Evolutionary conservation across 2,329 filamentous ascomycete species (phyloP).

Genomic region (Scytalidium lignicola): DNA sequence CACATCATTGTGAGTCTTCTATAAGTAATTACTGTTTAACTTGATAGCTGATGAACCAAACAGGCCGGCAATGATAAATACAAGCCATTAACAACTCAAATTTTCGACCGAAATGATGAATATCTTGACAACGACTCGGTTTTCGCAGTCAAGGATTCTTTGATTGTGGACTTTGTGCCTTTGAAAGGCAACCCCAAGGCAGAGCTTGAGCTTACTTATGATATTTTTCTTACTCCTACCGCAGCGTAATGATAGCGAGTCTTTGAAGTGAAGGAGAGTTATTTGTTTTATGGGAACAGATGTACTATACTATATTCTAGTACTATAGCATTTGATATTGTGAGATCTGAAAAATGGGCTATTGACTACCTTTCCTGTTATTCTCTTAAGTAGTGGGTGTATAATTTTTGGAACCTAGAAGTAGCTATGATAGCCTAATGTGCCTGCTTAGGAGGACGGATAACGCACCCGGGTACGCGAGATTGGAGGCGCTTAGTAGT

Average conservation of each 20-base stretch:
- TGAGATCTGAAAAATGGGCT: too few relatives aligned
- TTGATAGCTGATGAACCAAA: too few relatives aligned
- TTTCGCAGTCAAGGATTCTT: conserved; percentile 49
- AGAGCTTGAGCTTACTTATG: conserved; percentile 27
- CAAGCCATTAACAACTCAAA: conserved; percentile 68
- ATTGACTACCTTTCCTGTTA: too few relatives aligned
- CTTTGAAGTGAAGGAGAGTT: not conserved
- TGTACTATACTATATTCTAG: too few relatives aligned
- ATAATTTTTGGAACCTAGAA: too few relatives aligned
- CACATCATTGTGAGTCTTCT: conserved; percentile 47
- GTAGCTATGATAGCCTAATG: too few relatives aligned
- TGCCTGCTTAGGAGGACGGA: too few relatives aligned
- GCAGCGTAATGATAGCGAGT: not conserved
- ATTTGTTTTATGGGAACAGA: too few relatives aligned
- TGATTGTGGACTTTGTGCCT: conserved; percentile 46
- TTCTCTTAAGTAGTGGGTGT: too few relatives aligned
- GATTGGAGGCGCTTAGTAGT: too few relatives aligned
- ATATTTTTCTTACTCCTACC: conserved; percentile 15
- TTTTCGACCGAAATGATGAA: conserved; percentile 65
- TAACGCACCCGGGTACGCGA: too few relatives aligned
- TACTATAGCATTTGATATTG: too few relatives aligned
- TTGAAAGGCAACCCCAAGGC: conserved; percentile 31
- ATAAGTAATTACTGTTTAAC: not conserved
- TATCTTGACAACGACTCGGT: conserved; percentile 52
- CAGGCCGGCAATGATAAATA: conserved; percentile 33